Conservation (phyloP, 1,284 basidiomycete species). For the Schizophyllum commune region DNA sequence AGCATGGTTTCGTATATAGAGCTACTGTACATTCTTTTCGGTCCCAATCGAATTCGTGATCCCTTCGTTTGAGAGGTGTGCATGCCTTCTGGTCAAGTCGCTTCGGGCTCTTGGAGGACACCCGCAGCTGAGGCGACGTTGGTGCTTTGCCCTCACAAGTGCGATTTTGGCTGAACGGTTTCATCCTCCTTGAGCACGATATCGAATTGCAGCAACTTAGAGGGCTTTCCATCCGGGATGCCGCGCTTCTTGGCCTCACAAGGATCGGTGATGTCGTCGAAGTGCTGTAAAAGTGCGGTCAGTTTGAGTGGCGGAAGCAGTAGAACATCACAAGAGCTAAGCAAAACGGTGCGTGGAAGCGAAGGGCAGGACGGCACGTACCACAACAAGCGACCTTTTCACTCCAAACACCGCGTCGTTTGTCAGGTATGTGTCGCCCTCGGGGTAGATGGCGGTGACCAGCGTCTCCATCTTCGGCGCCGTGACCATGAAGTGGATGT, state of each 20-base stretch:
- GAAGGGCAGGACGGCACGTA: slow-evolving; percentile 10
- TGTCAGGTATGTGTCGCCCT: slow-evolving; percentile 56
- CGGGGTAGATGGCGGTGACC: slow-evolving; percentile 68
- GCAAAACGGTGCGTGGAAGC: background rate
- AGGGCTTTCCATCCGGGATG: slow-evolving; percentile 51
- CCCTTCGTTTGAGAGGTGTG: too few species aligned
- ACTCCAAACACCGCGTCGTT: slow-evolving; percentile 79
- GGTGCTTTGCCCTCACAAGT: too few species aligned
- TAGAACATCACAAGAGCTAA: too few species aligned
- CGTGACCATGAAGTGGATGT: slow-evolving; percentile 70
- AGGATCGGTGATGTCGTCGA: slow-evolving; percentile 39
- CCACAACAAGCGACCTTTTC: slow-evolving; percentile 46
- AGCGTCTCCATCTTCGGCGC: slow-evolving; percentile 66
- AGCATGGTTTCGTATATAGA: too few species aligned
- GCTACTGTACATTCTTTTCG: too few species aligned
- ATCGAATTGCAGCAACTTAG: slow-evolving; percentile 54
- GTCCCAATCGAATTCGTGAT: too few species aligned
- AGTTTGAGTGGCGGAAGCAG: too few species aligned
- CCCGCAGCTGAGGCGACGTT: too few species aligned
- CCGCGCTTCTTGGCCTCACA: slow-evolving; percentile 50
- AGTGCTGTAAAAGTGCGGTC: slow-evolving; percentile 19
- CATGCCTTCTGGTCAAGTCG: too few species aligned
- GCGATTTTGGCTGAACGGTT: slow-evolving; percentile 6
- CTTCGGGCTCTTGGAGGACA: too few species aligned
- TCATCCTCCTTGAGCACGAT: slow-evolving; percentile 52